Evolutionary conservation across 345 rosid genomes (phyloP).

Genomic region (Ricinus communis): DNA sequence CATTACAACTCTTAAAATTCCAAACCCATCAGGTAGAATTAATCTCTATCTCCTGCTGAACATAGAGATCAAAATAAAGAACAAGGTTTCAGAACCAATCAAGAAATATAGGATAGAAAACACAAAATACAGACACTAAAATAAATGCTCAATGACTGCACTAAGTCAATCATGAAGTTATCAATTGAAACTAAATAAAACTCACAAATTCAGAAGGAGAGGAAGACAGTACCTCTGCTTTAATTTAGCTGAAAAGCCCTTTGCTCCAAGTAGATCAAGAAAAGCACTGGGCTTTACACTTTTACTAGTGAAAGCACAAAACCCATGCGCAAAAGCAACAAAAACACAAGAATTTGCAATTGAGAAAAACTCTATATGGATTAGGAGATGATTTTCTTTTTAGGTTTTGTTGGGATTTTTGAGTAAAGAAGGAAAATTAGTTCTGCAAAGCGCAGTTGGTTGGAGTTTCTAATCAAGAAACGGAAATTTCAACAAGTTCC

Average conservation of each 20-base stretch:
- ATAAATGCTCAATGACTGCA: not conserved
- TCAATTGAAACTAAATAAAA: not conserved
- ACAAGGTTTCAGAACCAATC: constrained; percentile 5
- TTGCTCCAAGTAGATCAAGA: not conserved
- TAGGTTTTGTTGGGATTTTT: not conserved
- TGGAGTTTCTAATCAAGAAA: not conserved
- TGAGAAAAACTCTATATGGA: too few relatives aligned
- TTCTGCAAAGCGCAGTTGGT: not conserved
- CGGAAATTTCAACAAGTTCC: too few relatives aligned
- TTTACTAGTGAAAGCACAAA: not conserved
- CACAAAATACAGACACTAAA: not conserved
- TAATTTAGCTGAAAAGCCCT: not conserved
- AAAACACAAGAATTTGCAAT: not conserved
- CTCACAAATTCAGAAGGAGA: not conserved
- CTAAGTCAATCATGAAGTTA: not conserved
- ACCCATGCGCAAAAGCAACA: constrained; percentile 10
- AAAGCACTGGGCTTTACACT: not conserved
- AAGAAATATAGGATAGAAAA: not conserved
- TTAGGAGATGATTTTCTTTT: too few relatives aligned
- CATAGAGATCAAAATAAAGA: constrained; percentile 2
- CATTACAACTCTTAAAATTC: not conserved
- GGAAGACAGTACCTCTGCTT: not conserved
- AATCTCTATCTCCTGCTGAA: not conserved
- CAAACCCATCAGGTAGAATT: constrained; percentile 10
- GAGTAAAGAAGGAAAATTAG: not conserved